phyloP scores from a whole-genome alignment of 495 filamentous ascomycete species.

The Lichenothelia convexa region DNA sequence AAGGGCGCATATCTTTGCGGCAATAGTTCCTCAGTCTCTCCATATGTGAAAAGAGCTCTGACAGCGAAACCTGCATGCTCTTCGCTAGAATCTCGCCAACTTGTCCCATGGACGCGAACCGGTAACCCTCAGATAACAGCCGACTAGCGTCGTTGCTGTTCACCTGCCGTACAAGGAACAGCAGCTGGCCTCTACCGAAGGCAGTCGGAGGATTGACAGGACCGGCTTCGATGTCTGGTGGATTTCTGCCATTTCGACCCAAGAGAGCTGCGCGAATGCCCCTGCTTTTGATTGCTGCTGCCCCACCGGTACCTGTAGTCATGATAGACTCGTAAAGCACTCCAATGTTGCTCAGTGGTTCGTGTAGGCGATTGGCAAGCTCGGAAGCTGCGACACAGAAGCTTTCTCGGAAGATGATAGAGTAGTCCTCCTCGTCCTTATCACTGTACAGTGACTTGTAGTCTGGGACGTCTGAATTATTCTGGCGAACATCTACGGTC shows the following conservation, averaged over 20 bases:
- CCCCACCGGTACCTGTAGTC: slow-evolving; percentile 33
- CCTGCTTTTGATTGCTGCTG: slow-evolving; percentile 1
- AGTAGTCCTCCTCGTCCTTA: slow-evolving; percentile 33
- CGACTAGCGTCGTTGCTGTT: slow-evolving; percentile 36
- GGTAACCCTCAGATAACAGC: slow-evolving; percentile 54
- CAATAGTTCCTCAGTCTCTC: slow-evolving; percentile 29
- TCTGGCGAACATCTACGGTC: slow-evolving; percentile 4
- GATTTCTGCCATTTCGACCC: slow-evolving; percentile 1
- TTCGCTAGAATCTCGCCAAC: slow-evolving; percentile 47
- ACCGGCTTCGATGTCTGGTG: slow-evolving; percentile 1
- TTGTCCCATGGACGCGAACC: slow-evolving; percentile 52
- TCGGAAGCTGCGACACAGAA: slow-evolving; percentile 67
- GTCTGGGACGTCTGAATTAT: slow-evolving; percentile 8
- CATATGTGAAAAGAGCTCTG: slow-evolving; percentile 35
- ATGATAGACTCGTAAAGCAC: slow-evolving; percentile 66
- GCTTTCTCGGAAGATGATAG: slow-evolving; percentile 63
- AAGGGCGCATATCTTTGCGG: slow-evolving; percentile 1
- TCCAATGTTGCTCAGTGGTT: slow-evolving; percentile 44
- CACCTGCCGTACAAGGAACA: slow-evolving; percentile 61
- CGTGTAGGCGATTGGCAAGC: slow-evolving; percentile 46
- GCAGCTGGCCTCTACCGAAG: slow-evolving; percentile 49
- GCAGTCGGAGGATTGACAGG: slow-evolving; percentile 12
- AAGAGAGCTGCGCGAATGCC: slow-evolving; percentile 1
- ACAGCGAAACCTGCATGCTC: slow-evolving; percentile 49
- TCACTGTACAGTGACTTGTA: slow-evolving; percentile 4